These are phyloP conservation scores for Hippophae rhamnoides DNA, from an alignment of 306 rosid species.

Conservation along the genomic window DNA sequence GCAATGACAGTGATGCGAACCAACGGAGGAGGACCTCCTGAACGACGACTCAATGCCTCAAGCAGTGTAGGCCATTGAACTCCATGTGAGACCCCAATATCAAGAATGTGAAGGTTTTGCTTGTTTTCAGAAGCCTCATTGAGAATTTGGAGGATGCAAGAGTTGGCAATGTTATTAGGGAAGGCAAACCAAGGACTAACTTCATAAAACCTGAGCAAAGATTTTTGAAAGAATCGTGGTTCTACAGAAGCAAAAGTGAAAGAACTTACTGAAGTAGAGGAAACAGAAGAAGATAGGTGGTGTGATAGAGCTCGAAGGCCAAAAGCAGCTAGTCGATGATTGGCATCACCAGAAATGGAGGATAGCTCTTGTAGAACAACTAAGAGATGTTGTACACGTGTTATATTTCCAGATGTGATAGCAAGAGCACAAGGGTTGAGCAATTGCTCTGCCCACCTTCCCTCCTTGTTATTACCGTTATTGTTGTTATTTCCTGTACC, in stretches of 20 bases:
- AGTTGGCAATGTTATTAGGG: conserved; percentile 72
- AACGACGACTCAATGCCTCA: conserved; percentile 68
- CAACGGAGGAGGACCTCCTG: conserved; percentile 77
- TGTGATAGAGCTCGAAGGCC: conserved; percentile 56
- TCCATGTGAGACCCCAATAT: conserved; percentile 87
- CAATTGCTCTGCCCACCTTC: conserved; percentile 95
- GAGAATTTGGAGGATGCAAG: conserved; percentile 72
- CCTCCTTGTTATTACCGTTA: conserved; percentile 61
- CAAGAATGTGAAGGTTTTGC: conserved; percentile 59
- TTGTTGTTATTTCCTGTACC: conserved; percentile 44
- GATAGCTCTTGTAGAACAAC: conserved; percentile 85
- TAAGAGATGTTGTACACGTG: conserved; percentile 71
- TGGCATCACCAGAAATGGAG: conserved; percentile 66
- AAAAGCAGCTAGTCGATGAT: conserved; percentile 68
- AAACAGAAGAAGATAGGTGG: conserved; percentile 37
- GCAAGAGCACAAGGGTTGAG: conserved; percentile 82
- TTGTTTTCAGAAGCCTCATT: conserved; percentile 33
- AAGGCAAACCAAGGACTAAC: conserved; percentile 91
- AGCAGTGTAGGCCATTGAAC: conserved; percentile 88
- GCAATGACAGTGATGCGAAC: conserved; percentile 68
- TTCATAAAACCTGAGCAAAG: conserved; percentile 75
- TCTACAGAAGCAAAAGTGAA: conserved; percentile 54
- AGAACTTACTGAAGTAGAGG: conserved; percentile 27
- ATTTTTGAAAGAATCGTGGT: conserved; percentile 51
- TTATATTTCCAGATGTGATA: conserved; percentile 38